Evolutionary conservation across 441 rosid genomes (phyloP), one percentile per base, ranked within the genome.

Genomic region (Adansonia grandidieri): DNA sequence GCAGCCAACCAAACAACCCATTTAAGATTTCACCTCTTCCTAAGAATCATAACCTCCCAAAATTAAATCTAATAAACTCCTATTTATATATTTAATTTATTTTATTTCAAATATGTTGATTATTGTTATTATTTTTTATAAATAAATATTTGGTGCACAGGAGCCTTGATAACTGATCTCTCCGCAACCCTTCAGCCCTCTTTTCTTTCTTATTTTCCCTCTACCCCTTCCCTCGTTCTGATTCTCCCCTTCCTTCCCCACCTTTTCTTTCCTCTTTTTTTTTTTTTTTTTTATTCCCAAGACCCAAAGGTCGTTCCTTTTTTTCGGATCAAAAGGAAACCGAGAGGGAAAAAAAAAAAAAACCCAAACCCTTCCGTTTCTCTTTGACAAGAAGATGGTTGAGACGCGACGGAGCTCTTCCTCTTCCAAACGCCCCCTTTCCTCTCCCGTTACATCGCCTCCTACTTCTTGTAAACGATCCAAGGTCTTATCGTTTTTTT

Each of bases 361-460:
- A 32, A 32, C 37, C 37, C 13, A 63, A 62, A 63, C 17, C 44
- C 10, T 17, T n/a, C 37, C 37, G 37, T 42, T 11, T 84, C 84
- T 60, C 51, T 44, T 80, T 75, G 44, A 63, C 65, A 19, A 76
- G 15, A 81, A 74, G 81, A 96, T 96, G 99, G 99, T 93, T 54
- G 97, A 93, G 82, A 96, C 98, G 42, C 86, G 99, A 78, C 91
- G 99, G 56, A 92, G 97, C 86, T 87, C 97, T 37, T 88, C 96
- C 62, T 86, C 96, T 73, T 84, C 91, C 71, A 96, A 96, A 85
- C 93, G 97, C 13, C 74, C 92, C 47, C 87, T 85, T 28, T 70
- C 37, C 37, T 32, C 37, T 32, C 37, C 37, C 37, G 37, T 32
- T 32, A 32, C 91, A 56, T 56, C 60, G 65, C 86, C 90, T 2